These are phyloP conservation scores for Penicillium pulvis DNA, from an alignment of 495 filamentous ascomycete species.

Conservation along the genomic window DNA sequence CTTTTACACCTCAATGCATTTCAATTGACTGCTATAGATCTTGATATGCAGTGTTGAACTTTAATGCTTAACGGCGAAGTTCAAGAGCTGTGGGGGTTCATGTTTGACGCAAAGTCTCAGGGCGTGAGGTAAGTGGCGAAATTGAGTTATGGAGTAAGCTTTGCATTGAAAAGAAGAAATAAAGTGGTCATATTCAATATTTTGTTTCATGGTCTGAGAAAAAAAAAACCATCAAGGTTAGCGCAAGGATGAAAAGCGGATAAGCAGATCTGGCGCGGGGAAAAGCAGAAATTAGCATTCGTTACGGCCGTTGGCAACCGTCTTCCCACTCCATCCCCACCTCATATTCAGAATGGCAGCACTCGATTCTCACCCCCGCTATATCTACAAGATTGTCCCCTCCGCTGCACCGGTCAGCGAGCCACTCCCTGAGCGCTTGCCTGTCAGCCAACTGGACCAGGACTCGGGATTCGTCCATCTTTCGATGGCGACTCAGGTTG, in stretches of 20 bases:
- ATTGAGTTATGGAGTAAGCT: too few species aligned
- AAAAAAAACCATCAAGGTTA: not conserved
- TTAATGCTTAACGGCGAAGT: too few species aligned
- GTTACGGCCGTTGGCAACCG: not conserved
- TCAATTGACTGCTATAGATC: too few species aligned
- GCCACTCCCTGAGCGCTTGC: constrained; percentile 43
- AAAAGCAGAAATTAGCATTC: constrained; percentile 4
- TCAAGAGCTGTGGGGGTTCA: too few species aligned
- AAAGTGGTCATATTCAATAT: too few species aligned
- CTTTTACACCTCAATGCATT: too few species aligned
- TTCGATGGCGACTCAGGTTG: constrained; percentile 42
- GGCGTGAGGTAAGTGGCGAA: too few species aligned
- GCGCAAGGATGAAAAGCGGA: not conserved
- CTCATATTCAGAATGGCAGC: constrained; percentile 1
- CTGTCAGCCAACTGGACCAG: constrained; percentile 46
- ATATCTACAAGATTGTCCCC: constrained; percentile 49
- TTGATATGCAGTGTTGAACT: too few species aligned
- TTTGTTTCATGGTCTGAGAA: too few species aligned
- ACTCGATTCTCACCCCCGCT: constrained; percentile 33
- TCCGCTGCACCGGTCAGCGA: constrained; percentile 43
- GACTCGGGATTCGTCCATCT: constrained; percentile 46
- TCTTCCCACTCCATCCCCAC: not conserved
- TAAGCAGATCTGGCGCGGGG: not conserved
- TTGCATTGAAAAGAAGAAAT: too few species aligned
- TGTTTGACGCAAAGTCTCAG: too few species aligned